These are phyloP conservation scores for Boletellus sp. DNA, from an alignment of 768 basidiomycete genomes.

Conservation along the genomic window DNA sequence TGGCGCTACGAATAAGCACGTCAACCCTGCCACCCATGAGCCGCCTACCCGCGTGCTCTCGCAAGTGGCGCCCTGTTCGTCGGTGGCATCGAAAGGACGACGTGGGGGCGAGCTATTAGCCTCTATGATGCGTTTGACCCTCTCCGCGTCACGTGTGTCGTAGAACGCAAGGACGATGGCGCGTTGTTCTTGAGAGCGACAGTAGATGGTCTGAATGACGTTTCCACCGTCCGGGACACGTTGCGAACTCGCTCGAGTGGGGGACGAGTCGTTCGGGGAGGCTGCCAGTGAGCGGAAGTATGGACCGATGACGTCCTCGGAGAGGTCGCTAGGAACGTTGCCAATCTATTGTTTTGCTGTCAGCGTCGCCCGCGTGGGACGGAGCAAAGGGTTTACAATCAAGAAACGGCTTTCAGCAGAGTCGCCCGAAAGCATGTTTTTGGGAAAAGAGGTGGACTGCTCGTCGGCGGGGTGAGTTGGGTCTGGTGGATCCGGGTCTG, in stretches of 20 bases:
- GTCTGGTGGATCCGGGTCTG: conserved; percentile 33
- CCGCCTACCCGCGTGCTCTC: background rate
- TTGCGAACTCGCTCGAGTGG: conserved; percentile 6
- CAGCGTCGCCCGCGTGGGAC: background rate
- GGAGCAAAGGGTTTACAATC: conserved; percentile 19
- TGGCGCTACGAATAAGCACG: conserved; percentile 44
- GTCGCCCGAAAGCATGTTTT: conserved; percentile 9
- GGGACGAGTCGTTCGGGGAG: conserved; percentile 8
- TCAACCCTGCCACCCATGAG: conserved; percentile 28
- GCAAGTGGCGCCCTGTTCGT: conserved; percentile 4
- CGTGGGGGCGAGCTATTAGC: conserved; percentile 9
- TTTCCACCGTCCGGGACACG: conserved; percentile 14
- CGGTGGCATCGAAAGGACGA: background rate
- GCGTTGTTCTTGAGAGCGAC: conserved; percentile 45
- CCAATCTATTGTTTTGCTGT: conserved; percentile 33
- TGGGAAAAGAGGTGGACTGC: conserved; percentile 18
- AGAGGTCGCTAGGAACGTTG: conserved; percentile 35
- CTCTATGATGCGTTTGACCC: conserved; percentile 43
- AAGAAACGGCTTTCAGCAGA: conserved; percentile 30
- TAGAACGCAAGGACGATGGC: conserved; percentile 60
- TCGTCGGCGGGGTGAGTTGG: conserved; percentile 17
- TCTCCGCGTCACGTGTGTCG: conserved; percentile 53
- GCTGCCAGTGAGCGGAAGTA: conserved; percentile 29
- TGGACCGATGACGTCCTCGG: conserved; percentile 28
- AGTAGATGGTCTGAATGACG: conserved; percentile 55